Evolutionary conservation across 495 filamentous ascomycete species (phyloP).

Genomic region (Daldinia vernicosa): DNA sequence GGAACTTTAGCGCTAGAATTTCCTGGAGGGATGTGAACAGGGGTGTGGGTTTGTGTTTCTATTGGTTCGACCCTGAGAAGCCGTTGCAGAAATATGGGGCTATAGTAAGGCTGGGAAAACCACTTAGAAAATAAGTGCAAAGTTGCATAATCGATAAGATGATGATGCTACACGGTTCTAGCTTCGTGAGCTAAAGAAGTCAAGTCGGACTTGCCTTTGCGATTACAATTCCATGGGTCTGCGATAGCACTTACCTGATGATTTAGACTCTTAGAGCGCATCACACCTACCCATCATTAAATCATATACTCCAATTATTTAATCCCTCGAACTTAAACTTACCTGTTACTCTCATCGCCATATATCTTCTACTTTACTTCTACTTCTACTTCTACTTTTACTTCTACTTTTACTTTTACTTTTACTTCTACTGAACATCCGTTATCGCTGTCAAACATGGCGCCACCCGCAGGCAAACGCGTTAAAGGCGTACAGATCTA

Average conservation of each 20-base stretch:
- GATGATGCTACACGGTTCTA: not conserved
- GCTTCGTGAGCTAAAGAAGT: not conserved
- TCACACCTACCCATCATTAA: too few relatives aligned
- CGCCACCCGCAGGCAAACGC: conserved; percentile 63
- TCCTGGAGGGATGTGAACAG: not conserved
- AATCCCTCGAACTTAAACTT: too few relatives aligned
- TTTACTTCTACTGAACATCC: not conserved
- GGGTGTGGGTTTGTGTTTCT: not conserved
- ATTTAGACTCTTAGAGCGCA: too few relatives aligned
- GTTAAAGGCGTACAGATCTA: conserved; percentile 76
- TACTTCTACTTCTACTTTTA: too few relatives aligned
- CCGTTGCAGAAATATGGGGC: not conserved
- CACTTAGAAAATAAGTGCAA: not conserved
- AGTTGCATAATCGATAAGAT: not conserved
- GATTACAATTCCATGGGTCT: not conserved
- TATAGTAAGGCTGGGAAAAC: not conserved
- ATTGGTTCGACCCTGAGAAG: not conserved
- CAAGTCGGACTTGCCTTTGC: too few relatives aligned
- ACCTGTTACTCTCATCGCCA: too few relatives aligned
- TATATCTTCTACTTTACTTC: too few relatives aligned
- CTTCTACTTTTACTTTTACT: too few relatives aligned
- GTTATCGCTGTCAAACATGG: conserved; percentile 48
- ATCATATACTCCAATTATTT: not conserved
- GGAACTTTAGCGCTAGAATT: conserved; percentile 4
- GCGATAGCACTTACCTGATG: not conserved